Evolutionary conservation across 805 yeast genomes (phyloP).

Genomic region (Pichia heedii): DNA sequence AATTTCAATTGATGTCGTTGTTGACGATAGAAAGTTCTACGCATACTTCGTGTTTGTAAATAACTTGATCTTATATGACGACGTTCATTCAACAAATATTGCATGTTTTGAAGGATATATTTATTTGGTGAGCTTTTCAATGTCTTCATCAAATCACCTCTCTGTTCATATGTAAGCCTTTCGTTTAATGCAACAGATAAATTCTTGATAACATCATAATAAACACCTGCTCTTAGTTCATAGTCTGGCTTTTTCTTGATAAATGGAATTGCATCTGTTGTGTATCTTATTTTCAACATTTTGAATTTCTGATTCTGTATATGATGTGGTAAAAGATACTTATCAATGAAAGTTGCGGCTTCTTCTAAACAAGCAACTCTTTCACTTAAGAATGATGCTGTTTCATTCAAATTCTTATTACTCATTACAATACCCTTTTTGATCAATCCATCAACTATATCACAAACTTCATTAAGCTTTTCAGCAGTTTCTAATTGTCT

Average conservation of each 20-base stretch:
- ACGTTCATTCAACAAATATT: slow-evolving; percentile 3
- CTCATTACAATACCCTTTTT: slow-evolving; percentile 22
- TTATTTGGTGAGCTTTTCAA: slow-evolving; percentile 8
- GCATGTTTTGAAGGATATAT: slow-evolving; percentile 12
- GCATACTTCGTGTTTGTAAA: slow-evolving; percentile 2
- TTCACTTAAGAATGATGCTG: slow-evolving; percentile 19
- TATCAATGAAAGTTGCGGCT: slow-evolving; percentile 22
- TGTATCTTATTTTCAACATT: slow-evolving; percentile 8
- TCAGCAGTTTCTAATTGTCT: slow-evolving; percentile 21
- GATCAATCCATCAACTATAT: slow-evolving; percentile 13
- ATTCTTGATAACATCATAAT: slow-evolving; percentile 13
- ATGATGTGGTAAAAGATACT: slow-evolving; percentile 20
- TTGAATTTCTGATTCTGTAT: slow-evolving; percentile 6
- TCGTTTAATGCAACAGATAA: slow-evolving; percentile 10
- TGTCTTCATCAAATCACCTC: slow-evolving; percentile 8
- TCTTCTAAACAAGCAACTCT: slow-evolving; percentile 14
- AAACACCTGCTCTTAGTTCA: slow-evolving; percentile 6
- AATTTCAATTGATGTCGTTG: not conserved
- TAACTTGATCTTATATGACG: slow-evolving; percentile 8
- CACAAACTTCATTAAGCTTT: slow-evolving; percentile 12
- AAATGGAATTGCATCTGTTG: slow-evolving; percentile 8
- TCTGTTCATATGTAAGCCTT: slow-evolving; percentile 8
- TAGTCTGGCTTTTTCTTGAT: slow-evolving; percentile 5
- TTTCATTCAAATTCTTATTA: slow-evolving; percentile 20
- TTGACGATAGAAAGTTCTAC: slow-evolving; percentile 5